Evolutionary conservation across 2,329 filamentous ascomycete species (phyloP), one percentile per base, ranked within the genome.

Genomic region (Aureobasidium vineae): DNA sequence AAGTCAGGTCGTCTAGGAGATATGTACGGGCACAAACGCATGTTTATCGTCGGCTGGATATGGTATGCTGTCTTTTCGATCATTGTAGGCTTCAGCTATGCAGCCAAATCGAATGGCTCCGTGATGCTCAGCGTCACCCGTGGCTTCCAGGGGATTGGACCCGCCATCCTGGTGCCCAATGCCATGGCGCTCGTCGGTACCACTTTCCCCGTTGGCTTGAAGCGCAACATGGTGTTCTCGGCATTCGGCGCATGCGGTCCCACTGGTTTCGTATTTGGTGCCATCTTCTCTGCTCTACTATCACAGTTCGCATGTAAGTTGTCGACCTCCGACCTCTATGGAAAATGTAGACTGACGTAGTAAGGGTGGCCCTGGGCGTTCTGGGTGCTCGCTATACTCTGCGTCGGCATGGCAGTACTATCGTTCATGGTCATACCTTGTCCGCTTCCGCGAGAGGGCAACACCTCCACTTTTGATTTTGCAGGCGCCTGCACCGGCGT

Each of bases 321-420:
- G 82, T 70, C 68, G 81, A 21, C 82, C 79, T 66, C 82, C 81
- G 5, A 79, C 81, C 69, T 78, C 1, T 79, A 79, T 67, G 73
- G 75, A 2, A 73, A 73, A 5, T 70, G 80, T 1, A 47, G 26
- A 21, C 59, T 73, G 72, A 13, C 70, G 72, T 31, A 50, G 73
- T 3, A 5, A 66, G 65, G 75, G 73, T 77, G 75, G 75, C 68
- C 71, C 28, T 77, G 75, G 75, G 65, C 71, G 1, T 76, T 74
- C 69, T 77, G 72, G 71, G 70, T 69, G 33, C 71, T 73, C 47
- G 73, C 70, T 1, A 69, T 76, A 21, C 70, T 71, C 19, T 73
- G 70, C 49, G 70, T 70, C 50, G 54, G 68, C 6, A 68, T 74
- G 31, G 68, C 69, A 3, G 69, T 70, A 13, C 67, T 73, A 13